These are phyloP conservation scores for Paramecium biaurelia DNA, from an alignment of 73 alveolate species.

Conservation along the genomic window DNA sequence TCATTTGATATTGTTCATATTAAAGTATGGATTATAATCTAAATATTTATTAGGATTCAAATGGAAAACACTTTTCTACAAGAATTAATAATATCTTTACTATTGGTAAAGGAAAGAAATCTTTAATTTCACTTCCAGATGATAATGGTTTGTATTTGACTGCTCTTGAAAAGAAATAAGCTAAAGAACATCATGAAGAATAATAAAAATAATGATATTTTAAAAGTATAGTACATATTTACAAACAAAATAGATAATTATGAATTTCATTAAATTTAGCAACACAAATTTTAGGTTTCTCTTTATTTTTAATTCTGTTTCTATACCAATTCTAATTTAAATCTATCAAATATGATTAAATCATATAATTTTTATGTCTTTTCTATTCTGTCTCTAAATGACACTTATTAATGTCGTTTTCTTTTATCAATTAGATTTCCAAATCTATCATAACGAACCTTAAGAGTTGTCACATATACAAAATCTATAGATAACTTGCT, in stretches of 20 bases:
- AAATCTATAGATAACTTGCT: neutral
- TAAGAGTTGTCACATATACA: neutral
- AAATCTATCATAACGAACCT: neutral
- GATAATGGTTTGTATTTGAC: slow-evolving; percentile 76
- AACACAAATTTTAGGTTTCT: neutral
- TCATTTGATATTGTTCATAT: slow-evolving; percentile 93
- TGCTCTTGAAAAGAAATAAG: slow-evolving; percentile 60
- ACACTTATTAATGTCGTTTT: neutral
- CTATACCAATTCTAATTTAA: neutral
- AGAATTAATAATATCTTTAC: slow-evolving; percentile 92
- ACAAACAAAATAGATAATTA: neutral
- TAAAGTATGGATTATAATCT: neutral
- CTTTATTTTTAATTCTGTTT: neutral
- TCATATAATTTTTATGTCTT: neutral
- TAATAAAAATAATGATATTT: neutral
- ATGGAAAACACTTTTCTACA: slow-evolving; percentile 94
- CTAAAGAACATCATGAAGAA: neutral
- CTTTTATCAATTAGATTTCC: neutral
- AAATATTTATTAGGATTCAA: slow-evolving; percentile 74
- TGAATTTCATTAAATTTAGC: slow-evolving; percentile 3
- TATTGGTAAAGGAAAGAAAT: slow-evolving; percentile 94
- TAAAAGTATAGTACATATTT: slow-evolving; percentile 11
- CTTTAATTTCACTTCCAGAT: slow-evolving; percentile 87
- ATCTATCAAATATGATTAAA: neutral
- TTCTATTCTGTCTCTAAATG: neutral